phyloP scores from a whole-genome alignment of 148 eudicot genomes.

The Camellia granthamiana region DNA sequence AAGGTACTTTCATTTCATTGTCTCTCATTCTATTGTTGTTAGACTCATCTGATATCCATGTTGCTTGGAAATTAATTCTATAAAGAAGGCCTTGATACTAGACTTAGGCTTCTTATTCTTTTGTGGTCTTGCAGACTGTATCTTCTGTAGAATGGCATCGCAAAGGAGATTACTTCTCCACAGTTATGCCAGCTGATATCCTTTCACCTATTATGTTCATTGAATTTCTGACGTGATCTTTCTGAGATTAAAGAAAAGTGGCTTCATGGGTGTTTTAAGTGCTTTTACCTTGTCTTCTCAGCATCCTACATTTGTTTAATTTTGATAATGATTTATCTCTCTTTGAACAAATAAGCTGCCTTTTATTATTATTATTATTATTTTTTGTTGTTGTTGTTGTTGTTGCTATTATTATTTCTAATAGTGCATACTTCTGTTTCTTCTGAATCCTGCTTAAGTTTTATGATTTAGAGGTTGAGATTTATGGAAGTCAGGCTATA shows the following conservation, averaged over 20 bases:
- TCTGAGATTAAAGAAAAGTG: background rate
- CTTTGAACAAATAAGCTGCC: background rate
- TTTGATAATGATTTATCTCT: background rate
- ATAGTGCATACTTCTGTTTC: background rate
- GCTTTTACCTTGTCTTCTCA: constrained; percentile 2
- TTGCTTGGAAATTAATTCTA: background rate
- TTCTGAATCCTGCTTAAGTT: background rate
- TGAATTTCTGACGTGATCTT: background rate
- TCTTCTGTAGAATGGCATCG: constrained; percentile 97
- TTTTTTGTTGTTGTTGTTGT: no score
- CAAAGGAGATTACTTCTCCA: constrained; percentile 90
- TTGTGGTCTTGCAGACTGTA: constrained; percentile 60
- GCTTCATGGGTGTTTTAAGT: background rate
- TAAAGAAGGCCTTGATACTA: background rate
- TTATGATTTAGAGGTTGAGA: background rate
- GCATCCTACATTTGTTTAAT: background rate
- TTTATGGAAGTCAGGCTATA: background rate
- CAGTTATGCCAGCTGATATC: constrained; percentile 95
- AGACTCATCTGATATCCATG: background rate
- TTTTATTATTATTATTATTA: background rate
- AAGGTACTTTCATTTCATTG: constrained; percentile 47
- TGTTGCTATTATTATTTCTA: background rate
- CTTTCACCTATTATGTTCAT: constrained; percentile 34
- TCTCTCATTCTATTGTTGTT: constrained; percentile 4
- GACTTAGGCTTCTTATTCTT: constrained; percentile 2